phyloP scores from a whole-genome alignment of 2,329 filamentous ascomycete species.

The Aspergillus costaricaensis region DNA sequence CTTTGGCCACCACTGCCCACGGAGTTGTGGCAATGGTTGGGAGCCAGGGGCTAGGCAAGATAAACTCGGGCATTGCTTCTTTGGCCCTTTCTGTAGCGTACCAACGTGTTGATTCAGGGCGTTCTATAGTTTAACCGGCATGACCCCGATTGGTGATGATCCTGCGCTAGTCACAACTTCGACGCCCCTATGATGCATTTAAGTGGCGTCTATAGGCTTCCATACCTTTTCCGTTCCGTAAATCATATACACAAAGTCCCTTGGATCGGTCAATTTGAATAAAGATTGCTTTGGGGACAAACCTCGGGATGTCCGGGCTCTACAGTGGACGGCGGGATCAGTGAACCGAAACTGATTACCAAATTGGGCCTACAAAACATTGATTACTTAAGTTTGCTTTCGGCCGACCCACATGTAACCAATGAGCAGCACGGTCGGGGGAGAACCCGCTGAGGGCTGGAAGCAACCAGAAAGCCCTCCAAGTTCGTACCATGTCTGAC shows the following conservation, averaged over 20 bases:
- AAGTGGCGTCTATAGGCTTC: neutral
- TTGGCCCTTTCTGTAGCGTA: neutral
- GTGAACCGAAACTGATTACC: neutral
- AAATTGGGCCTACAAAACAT: neutral
- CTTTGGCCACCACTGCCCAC: neutral
- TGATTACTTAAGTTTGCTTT: neutral
- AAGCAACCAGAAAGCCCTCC: conserved; percentile 14
- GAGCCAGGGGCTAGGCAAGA: neutral
- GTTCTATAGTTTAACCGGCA: neutral
- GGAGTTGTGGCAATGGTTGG: neutral
- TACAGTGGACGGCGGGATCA: neutral
- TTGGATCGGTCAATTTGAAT: neutral
- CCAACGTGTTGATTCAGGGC: neutral
- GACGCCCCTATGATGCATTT: neutral
- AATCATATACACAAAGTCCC: neutral
- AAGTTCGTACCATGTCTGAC: neutral
- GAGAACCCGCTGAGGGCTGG: neutral
- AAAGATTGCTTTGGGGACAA: neutral
- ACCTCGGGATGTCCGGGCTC: neutral
- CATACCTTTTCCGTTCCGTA: neutral
- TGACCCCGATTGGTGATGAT: neutral
- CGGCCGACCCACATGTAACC: neutral
- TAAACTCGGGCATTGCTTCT: neutral
- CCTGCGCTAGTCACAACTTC: neutral
- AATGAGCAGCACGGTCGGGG: neutral